phyloP scores from a whole-genome alignment of 179 eudicot genomes.

The Silene noctiflora region DNA sequence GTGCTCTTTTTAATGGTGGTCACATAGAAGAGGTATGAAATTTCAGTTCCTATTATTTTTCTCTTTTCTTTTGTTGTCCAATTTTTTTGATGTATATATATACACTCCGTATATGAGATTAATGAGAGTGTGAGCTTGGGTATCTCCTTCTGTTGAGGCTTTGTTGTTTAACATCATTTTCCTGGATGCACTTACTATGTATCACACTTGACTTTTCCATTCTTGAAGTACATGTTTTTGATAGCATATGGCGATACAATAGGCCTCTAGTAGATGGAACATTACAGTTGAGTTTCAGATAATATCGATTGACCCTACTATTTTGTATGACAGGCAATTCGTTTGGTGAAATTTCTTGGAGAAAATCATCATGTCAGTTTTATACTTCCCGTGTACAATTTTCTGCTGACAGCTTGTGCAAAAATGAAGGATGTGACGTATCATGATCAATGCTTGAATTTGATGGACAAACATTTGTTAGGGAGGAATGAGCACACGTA shows the following conservation, averaged over 20 bases:
- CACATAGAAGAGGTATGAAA: slow-evolving; percentile 74
- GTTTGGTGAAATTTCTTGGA: slow-evolving; percentile 42
- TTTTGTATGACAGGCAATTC: slow-evolving; percentile 53
- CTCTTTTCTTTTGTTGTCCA: not conserved
- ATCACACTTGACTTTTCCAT: not conserved
- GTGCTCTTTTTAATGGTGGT: slow-evolving; percentile 79
- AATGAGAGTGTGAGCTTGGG: not conserved
- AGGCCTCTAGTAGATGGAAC: not conserved
- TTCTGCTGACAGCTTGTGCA: slow-evolving; percentile 50
- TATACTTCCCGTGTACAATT: slow-evolving; percentile 52
- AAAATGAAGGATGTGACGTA: slow-evolving; percentile 36
- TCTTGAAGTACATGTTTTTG: slow-evolving; percentile 1
- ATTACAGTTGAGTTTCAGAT: slow-evolving; percentile 6
- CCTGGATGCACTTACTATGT: not conserved
- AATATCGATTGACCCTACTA: slow-evolving; percentile 15
- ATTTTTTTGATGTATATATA: not conserved
- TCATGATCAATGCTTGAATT: slow-evolving; percentile 60
- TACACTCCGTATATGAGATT: not conserved
- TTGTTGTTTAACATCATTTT: not conserved
- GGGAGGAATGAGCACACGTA: slow-evolving; percentile 74
- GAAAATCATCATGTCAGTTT: slow-evolving; percentile 46
- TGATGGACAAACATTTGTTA: slow-evolving; percentile 63
- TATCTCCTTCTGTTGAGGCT: slow-evolving; percentile 6
- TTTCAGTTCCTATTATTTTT: not conserved
- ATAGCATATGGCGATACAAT: slow-evolving; percentile 5